These are phyloP conservation scores for Globisporangium acanthophoron DNA, from an alignment of 352 stramenopile species.

Conservation along the genomic window DNA sequence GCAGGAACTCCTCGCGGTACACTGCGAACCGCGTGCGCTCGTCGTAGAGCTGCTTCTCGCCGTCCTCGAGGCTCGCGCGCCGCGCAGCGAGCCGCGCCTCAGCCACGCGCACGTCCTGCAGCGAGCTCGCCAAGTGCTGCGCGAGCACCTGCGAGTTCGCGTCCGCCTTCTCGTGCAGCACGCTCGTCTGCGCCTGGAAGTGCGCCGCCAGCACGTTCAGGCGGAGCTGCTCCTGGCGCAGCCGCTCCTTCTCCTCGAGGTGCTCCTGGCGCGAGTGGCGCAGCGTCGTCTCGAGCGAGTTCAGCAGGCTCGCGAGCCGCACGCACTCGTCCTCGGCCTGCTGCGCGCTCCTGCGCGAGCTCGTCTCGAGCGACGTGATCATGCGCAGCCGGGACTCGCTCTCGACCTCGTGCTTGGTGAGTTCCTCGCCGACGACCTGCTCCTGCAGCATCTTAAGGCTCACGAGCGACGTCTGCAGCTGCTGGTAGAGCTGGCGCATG, in stretches of 20 bases:
- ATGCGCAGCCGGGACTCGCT: constrained; percentile 49
- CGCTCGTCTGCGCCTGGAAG: constrained; percentile 56
- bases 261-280: constrained; percentile 48
- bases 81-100: constrained; percentile 36
- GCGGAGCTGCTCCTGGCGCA: constrained; percentile 64
- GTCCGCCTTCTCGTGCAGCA: constrained; percentile 47
- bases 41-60: constrained; percentile 44
- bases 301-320: constrained; percentile 42
- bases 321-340: constrained; percentile 58
- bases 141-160: constrained; percentile 36
- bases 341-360: constrained; percentile 43
- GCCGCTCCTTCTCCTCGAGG: constrained; percentile 67
- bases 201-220: constrained; percentile 52
- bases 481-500: constrained; percentile 40
- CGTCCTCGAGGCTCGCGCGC: constrained; percentile 31
- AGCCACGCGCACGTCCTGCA: constrained; percentile 40
- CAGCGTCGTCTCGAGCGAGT: constrained; percentile 43
- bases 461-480: constrained; percentile 49
- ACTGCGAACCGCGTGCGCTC: constrained; percentile 42
- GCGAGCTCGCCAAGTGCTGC: constrained; percentile 26
- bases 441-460: constrained; percentile 43
- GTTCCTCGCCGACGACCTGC: constrained; percentile 33
- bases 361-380: constrained; percentile 54
- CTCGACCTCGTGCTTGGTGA: constrained; percentile 34
- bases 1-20: constrained; percentile 38